Conservation (phyloP, 768 basidiomycete genomes). For the Kwoniella europaea region DNA sequence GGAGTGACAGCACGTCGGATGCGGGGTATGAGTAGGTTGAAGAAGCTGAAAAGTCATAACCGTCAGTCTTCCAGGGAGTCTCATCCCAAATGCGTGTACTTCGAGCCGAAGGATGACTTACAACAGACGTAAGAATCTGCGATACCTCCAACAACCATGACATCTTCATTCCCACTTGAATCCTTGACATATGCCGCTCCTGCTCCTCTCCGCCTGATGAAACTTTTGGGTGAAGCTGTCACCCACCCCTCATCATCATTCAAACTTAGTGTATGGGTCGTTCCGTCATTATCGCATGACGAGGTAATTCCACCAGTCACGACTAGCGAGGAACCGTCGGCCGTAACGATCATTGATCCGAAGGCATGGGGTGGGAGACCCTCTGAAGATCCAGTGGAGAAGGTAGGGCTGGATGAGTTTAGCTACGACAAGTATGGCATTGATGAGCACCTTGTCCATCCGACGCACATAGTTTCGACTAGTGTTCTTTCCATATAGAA, state of each 20-base stretch:
- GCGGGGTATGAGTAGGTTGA: slow-evolving; percentile 52
- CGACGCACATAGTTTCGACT: too few species aligned
- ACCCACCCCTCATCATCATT: slow-evolving; percentile 34
- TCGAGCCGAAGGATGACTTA: slow-evolving; percentile 30
- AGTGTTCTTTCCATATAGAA: too few species aligned
- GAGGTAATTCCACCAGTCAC: slow-evolving; percentile 56
- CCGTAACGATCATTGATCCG: slow-evolving; percentile 38
- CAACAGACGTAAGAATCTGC: slow-evolving; percentile 54
- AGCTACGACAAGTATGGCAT: slow-evolving; percentile 25
- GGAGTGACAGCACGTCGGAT: slow-evolving; percentile 47
- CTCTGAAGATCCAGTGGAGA: slow-evolving; percentile 37
- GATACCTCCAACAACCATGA: slow-evolving; percentile 55
- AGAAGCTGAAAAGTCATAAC: slow-evolving; percentile 25
- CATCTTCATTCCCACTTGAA: slow-evolving; percentile 25
- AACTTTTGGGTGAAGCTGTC: slow-evolving; percentile 28
- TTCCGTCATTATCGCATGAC: slow-evolving; percentile 39
- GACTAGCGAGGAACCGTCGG: slow-evolving; percentile 37
- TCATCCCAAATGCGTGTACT: background rate
- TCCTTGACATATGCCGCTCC: slow-evolving; percentile 42
- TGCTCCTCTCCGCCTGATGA: slow-evolving; percentile 48
- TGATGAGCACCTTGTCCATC: too few species aligned
- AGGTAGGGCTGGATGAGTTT: slow-evolving; percentile 46
- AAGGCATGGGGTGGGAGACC: slow-evolving; percentile 55
- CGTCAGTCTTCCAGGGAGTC: slow-evolving; percentile 3
- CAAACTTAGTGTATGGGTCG: slow-evolving; percentile 47